phyloP scores from a whole-genome alignment of 1,139 yeast species.

The Ogataea hybrid region DNA sequence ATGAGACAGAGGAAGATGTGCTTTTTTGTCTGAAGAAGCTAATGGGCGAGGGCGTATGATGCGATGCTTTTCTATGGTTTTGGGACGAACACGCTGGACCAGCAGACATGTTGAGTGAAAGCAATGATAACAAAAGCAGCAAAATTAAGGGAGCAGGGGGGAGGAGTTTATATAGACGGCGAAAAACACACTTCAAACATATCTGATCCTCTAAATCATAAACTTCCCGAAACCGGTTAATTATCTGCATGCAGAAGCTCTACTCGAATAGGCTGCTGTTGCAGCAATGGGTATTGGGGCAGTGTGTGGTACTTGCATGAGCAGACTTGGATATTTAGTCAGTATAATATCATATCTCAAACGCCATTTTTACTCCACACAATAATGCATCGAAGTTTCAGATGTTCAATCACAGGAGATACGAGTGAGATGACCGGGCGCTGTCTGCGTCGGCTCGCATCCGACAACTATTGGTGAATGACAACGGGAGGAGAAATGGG shows the following conservation, averaged over 20 bases:
- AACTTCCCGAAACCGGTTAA: conserved; percentile 3
- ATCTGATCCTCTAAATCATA: conserved; percentile 6
- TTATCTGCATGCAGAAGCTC: conserved; percentile 4
- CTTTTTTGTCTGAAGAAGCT: conserved; percentile 5
- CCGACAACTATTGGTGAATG: too few relatives aligned
- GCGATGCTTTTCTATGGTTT: neutral
- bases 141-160: neutral
- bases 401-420: neutral
- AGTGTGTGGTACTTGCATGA: too few relatives aligned
- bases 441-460: neutral
- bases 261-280: neutral
- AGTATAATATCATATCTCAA: neutral
- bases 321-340: too few relatives aligned
- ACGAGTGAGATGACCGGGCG: neutral
- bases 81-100: conserved; percentile 3
- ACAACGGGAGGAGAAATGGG: too few relatives aligned
- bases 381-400: conserved; percentile 3
- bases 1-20: conserved; percentile 6
- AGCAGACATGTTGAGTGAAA: conserved; percentile 6
- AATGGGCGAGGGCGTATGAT: conserved; percentile 2
- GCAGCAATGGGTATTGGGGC: neutral
- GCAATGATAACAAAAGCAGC: neutral
- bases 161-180: conserved; percentile 7
- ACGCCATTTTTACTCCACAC: neutral
- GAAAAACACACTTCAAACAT: conserved; percentile 10